A percentile compares a stretch with the other conserved stretches of the same genome.
Conservation (phyloP, 2,329 filamentous ascomycete species). For the Colletotrichum magnum region DNA sequence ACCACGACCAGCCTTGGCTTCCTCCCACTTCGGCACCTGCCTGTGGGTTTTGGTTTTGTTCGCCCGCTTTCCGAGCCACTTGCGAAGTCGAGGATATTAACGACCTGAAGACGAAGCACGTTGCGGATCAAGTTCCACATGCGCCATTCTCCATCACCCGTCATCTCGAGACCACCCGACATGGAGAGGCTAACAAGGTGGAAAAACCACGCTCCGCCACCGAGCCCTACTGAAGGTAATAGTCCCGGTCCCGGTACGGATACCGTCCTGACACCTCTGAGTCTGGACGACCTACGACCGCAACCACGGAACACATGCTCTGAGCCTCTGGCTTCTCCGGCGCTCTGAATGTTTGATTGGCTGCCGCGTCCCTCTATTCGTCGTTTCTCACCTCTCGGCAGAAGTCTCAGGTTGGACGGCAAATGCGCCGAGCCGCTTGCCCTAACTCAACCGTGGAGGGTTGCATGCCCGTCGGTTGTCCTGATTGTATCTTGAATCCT, state of each 20-base stretch:
- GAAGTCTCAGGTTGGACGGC: conserved; percentile 23
- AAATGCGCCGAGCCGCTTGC: conserved; percentile 34
- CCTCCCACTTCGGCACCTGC: conserved; percentile 18
- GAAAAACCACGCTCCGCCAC: conserved; percentile 7
- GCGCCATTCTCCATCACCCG: neutral
- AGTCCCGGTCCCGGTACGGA: neutral
- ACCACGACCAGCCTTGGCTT: neutral
- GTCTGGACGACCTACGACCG: neutral
- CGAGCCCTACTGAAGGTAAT: neutral
- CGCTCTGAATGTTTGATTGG: neutral
- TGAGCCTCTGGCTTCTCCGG: neutral
- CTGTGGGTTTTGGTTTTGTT: conserved; percentile 1
- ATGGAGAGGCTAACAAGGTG: neutral
- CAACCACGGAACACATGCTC: neutral
- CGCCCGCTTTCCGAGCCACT: conserved; percentile 2
- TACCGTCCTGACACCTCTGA: neutral
- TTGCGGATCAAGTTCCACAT: conserved; percentile 16
- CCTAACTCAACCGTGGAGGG: conserved; percentile 14
- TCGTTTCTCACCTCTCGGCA: conserved; percentile 13
- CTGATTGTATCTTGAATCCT: neutral
- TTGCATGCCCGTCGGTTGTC: conserved; percentile 17
- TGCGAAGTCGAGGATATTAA: neutral
- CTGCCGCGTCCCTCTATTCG: neutral
- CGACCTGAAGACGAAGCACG: neutral
- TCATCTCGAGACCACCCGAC: neutral